A percentile compares a stretch with the other conserved stretches of the same genome.
Evolutionary conservation across 805 yeast species (phyloP).

Genomic region (Saccharomycopsis fibuligera): DNA sequence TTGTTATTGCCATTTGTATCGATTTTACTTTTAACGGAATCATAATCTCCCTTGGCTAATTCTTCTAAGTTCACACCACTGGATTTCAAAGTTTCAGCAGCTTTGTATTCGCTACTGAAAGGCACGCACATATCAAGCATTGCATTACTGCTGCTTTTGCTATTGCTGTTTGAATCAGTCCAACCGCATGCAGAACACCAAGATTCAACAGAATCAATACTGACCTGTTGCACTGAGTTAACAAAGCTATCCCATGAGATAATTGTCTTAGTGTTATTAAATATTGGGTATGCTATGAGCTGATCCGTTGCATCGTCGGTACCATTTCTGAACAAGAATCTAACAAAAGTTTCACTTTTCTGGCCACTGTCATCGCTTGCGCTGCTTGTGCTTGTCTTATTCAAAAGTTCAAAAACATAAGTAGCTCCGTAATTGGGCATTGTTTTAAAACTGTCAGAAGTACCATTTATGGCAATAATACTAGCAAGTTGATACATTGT

Average conservation of each 20-base stretch:
- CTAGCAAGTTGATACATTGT: constrained; percentile 37
- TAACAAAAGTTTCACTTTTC: constrained; percentile 31
- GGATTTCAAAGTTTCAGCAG: constrained; percentile 27
- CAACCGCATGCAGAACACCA: constrained; percentile 40
- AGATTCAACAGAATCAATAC: constrained; percentile 25
- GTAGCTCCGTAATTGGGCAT: constrained; percentile 43
- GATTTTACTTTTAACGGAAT: constrained; percentile 22
- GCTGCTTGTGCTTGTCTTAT: constrained; percentile 23
- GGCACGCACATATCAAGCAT: constrained; percentile 31
- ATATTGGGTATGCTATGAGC: constrained; percentile 33
- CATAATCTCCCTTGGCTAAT: constrained; percentile 27
- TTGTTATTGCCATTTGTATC: too few relatives aligned
- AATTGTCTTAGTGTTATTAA: constrained; percentile 29
- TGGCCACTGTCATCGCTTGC: too few relatives aligned
- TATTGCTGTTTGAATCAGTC: too few relatives aligned
- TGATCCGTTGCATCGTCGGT: constrained; percentile 29
- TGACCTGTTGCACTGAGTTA: constrained; percentile 24
- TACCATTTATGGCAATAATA: constrained; percentile 30
- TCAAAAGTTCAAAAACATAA: constrained; percentile 38
- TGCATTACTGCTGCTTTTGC: constrained; percentile 9
- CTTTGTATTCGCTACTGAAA: constrained; percentile 29
- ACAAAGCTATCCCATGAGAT: constrained; percentile 35
- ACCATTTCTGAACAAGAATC: constrained; percentile 42
- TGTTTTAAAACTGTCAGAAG: constrained; percentile 36
- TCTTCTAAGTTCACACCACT: constrained; percentile 29